Evolutionary conservation across 1,284 basidiomycete genomes (phyloP), one percentile per base, ranked within the genome.

Genomic region (Grifola frondosa): DNA sequence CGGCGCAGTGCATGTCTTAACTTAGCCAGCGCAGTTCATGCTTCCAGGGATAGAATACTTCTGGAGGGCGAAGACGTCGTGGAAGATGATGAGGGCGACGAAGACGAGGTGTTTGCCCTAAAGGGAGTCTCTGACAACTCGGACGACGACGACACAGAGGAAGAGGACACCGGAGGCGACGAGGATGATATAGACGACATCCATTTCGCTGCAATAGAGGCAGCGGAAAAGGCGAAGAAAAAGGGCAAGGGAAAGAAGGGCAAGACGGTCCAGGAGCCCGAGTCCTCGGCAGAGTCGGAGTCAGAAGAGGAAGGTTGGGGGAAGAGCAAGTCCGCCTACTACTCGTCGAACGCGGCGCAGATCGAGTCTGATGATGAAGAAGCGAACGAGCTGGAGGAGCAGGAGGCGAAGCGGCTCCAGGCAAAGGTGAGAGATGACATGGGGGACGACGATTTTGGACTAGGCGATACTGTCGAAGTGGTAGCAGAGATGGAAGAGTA

Each of bases 291-390:
- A 17, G 42, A 43, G 26, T 39, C 34, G 5, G 34, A 30, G 72
- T 85, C 88, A 46, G 70, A 73, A 40, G 74, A 76, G 51, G 87
- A 90, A 63, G 78, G 77, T 1, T 95, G 92, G 92, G 92, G 92
- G 3, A 71, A 71, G 49, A 80, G 77, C 52, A 85, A 84, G 61
- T 73, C 80, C 21, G 83, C 82, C 16, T 95, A 94, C 64, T 94
- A 95, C 64, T 80, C 90, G 3, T 89, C 87, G 20, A 91, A 92
- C 61, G 89, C 87, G 25, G 81, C 77, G 16, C 73, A 88, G 42
- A 66, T 89, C 24, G 88, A 90, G 37, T 88, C 88, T 30, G 89
- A 90, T 54, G 88, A 91, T 49, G 90, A 93, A 50, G 89, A 92
- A 62, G 88, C 82, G 28, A 78, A 86, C 58, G 87, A 91, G 57